Evolutionary conservation across 192 early-diverging fungal species (phyloP), one percentile per base, ranked within the genome.

Genomic region (Lunasporangiospora selenospora): DNA sequence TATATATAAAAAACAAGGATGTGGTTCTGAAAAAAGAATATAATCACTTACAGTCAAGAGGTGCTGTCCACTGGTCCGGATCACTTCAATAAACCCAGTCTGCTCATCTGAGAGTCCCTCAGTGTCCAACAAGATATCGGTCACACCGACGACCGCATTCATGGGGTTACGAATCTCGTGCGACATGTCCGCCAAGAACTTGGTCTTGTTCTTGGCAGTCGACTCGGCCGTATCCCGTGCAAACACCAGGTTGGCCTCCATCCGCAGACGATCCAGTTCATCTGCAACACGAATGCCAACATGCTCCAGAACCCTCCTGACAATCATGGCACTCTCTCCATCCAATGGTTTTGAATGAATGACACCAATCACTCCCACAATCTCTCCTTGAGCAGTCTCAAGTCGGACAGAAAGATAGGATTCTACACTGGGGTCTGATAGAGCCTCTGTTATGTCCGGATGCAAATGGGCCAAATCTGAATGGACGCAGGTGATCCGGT

Each of bases 161-260:
- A 83, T 83, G 6, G 82, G 82, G n/a, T 80, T 83, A 52, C 81
- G 80, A 62, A 83, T 83, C 54, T 83, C 82, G 58, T 83, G 82
- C 11, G 77, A 79, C 82, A 83, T 83, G 36, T 83, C 79, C 7
- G 82, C 82, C 62, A 83, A 59, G 54, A 83, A 83, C 27, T 81
- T 81, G 24, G 78, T 83, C 62, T 83, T 83, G 36, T 79, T 81
- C 43, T 83, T 80, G 29, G 82, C 82, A 11, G 76, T 80, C 26
- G 71, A 65, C 49, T 77, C 62, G 24, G 82, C 82, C 31, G 75
- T 76, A 51, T 83, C 77, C 18, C 78, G 66, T 1, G 77, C 75
- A 32, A 55, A 62, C 12, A 79, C 60, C 1, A 83, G 53, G 36
- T 76, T 65, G 21, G 77, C 71, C 31, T 67, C 69, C 24, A 77